Evolutionary conservation across 2,329 filamentous ascomycete genomes (phyloP).

Genomic region (Sporothrix dimorphospora): DNA sequence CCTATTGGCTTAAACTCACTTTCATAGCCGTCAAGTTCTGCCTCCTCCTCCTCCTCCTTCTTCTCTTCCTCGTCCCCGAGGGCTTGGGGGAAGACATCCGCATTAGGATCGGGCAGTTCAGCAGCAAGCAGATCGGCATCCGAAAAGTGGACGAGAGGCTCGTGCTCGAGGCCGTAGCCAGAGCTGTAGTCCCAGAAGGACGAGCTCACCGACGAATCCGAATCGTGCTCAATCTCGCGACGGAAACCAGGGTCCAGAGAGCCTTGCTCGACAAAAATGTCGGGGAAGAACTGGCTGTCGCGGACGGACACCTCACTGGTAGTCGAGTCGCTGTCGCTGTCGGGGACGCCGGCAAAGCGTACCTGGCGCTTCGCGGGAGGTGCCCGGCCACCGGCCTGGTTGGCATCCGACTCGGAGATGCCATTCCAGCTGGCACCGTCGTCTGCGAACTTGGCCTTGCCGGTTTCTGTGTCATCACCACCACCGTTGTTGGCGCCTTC

Average conservation of each 20-base stretch:
- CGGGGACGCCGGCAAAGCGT: slow-evolving; percentile 70
- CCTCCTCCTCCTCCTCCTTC: slow-evolving; percentile 24
- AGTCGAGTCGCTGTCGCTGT: slow-evolving; percentile 68
- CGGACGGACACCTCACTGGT: slow-evolving; percentile 61
- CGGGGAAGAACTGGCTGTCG: slow-evolving; percentile 69
- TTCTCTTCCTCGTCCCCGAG: background rate
- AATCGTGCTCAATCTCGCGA: slow-evolving; percentile 70
- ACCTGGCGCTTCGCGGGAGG: slow-evolving; percentile 64
- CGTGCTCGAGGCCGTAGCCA: slow-evolving; percentile 43
- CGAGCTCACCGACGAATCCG: slow-evolving; percentile 59
- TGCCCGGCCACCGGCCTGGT: slow-evolving; percentile 19
- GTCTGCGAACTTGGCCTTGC: slow-evolving; percentile 51
- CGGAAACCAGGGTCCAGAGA: slow-evolving; percentile 72
- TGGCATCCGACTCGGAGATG: slow-evolving; percentile 45
- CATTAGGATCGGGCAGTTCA: slow-evolving; percentile 1
- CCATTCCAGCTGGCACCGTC: slow-evolving; percentile 51
- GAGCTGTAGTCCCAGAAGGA: slow-evolving; percentile 67
- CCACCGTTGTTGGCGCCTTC: slow-evolving; percentile 46
- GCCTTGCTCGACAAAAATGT: slow-evolving; percentile 78
- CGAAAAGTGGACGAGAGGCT: slow-evolving; percentile 38
- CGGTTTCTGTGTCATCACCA: slow-evolving; percentile 42
- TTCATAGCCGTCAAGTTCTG: slow-evolving; percentile 61
- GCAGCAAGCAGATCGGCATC: slow-evolving; percentile 39
- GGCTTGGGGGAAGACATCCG: slow-evolving; percentile 1
- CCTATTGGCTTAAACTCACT: slow-evolving; percentile 51